Percentiles rank a stretch among this genome's conserved stretches.
Conservation (phyloP, 345 rosid species). For the Pugionium cornutum region DNA sequence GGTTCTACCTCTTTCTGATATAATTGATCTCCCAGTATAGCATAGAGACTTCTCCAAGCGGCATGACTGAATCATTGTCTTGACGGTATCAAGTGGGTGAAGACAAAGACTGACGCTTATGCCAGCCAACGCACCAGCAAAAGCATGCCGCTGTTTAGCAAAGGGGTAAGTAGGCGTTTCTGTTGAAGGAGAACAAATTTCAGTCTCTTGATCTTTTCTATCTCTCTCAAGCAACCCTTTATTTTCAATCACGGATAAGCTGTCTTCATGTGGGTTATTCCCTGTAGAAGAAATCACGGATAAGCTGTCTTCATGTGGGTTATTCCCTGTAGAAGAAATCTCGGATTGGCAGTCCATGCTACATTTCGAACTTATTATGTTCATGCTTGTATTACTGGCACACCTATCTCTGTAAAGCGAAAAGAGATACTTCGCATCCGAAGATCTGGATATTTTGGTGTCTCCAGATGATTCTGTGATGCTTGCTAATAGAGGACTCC, state of each 20-base stretch:
- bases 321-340: conserved; percentile 38
- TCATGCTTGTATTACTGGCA: conserved; percentile 36
- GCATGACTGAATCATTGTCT: conserved; percentile 80
- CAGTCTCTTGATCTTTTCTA: conserved; percentile 30
- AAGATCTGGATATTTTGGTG: conserved; percentile 39
- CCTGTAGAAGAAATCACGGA: conserved; percentile 40
- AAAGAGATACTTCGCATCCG: conserved; percentile 48
- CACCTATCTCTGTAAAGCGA: conserved; percentile 40
- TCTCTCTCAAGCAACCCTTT: conserved; percentile 36
- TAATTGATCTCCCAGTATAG: conserved; percentile 66
- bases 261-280: conserved; percentile 24
- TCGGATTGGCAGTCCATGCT: conserved; percentile 42
- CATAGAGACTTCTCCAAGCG: conserved; percentile 64
- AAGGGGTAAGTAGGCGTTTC: conserved; percentile 44
- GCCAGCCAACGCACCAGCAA: conserved; percentile 91
- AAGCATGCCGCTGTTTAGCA: conserved; percentile 84
- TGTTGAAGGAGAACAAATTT: conserved; percentile 31
- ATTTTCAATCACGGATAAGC: conserved; percentile 25
- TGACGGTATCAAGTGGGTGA: conserved; percentile 88
- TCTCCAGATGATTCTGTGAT: conserved; percentile 10
- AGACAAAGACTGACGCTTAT: conserved; percentile 82
- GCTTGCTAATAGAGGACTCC: conserved; percentile 35
- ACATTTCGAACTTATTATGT: conserved; percentile 38
- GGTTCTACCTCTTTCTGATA: conserved; percentile 78
- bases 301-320: conserved; percentile 29